Evolutionary conservation across 768 basidiomycete species (phyloP).

Genomic region (Favolaschia claudopus): DNA sequence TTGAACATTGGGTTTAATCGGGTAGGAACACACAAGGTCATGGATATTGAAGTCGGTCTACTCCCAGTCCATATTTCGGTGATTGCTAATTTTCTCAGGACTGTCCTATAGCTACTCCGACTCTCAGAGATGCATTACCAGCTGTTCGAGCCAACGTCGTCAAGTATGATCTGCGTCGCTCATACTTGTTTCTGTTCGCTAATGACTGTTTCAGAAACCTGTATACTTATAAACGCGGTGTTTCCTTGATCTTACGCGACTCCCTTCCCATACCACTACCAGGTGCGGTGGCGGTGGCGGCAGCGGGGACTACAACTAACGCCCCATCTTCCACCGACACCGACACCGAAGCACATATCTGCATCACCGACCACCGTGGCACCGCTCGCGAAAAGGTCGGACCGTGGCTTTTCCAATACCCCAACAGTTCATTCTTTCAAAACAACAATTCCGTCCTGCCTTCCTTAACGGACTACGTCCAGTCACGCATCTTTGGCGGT

Average conservation of each 20-base stretch:
- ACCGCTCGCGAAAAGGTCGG: conserved; percentile 88
- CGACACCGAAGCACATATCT: conserved; percentile 68
- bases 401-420: conserved; percentile 81
- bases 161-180: conserved; percentile 53
- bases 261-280: conserved; percentile 54
- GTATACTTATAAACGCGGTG: conserved; percentile 82
- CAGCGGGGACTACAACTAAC: conserved; percentile 41
- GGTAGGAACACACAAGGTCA: conserved; percentile 71
- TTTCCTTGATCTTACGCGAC: conserved; percentile 90
- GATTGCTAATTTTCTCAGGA: conserved; percentile 55
- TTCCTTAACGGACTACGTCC: conserved; percentile 85
- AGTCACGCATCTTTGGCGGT: conserved; percentile 67
- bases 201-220: conserved; percentile 65
- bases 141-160: conserved; percentile 71
- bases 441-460: conserved; percentile 95
- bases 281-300: conserved; percentile 30
- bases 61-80: not conserved
- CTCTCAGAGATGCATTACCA: conserved; percentile 74
- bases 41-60: conserved; percentile 87
- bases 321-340: too few relatives aligned
- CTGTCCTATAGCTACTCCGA: conserved; percentile 88
- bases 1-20: conserved; percentile 90
- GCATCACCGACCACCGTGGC: conserved; percentile 83
- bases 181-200: not conserved
- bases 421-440: conserved; percentile 93